A percentile compares a stretch with the other conserved stretches of the same genome.
Evolutionary conservation across 345 rosid genomes (phyloP).

Genomic region (Syzygium oleosum): DNA sequence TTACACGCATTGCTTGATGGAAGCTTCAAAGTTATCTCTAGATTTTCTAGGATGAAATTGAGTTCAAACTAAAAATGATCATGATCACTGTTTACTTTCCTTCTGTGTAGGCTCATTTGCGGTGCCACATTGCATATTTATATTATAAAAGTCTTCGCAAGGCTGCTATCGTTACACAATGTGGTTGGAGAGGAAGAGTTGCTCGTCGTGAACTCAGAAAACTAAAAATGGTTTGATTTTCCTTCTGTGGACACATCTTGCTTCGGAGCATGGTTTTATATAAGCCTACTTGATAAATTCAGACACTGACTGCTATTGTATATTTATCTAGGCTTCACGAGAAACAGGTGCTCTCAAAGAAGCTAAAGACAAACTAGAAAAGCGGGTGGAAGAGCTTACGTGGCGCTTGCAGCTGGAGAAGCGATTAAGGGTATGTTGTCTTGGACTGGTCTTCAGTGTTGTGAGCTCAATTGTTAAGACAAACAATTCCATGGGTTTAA

Average conservation of each 20-base stretch:
- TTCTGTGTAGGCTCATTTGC: conserved; percentile 67
- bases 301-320: background rate
- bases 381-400: conserved; percentile 95
- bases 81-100: background rate
- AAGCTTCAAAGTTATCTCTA: background rate
- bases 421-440: conserved; percentile 74
- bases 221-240: conserved; percentile 71
- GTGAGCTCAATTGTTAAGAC: background rate
- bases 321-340: conserved; percentile 64
- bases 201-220: conserved; percentile 89
- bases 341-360: conserved; percentile 99
- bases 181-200: conserved; percentile 94
- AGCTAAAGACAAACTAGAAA: conserved; percentile 96
- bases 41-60: background rate
- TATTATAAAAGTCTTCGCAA: conserved; percentile 76
- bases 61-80: background rate
- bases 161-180: conserved; percentile 75
- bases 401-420: conserved; percentile 98
- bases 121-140: conserved; percentile 50
- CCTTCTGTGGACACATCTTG: conserved; percentile 3
- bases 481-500: background rate
- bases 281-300: background rate
- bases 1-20: background rate
- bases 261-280: background rate
- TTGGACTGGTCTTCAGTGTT: background rate